Evolutionary conservation across 176 grass and related monocot genomes (phyloP).

Genomic region (Rhipidocladum racemiflorum): DNA sequence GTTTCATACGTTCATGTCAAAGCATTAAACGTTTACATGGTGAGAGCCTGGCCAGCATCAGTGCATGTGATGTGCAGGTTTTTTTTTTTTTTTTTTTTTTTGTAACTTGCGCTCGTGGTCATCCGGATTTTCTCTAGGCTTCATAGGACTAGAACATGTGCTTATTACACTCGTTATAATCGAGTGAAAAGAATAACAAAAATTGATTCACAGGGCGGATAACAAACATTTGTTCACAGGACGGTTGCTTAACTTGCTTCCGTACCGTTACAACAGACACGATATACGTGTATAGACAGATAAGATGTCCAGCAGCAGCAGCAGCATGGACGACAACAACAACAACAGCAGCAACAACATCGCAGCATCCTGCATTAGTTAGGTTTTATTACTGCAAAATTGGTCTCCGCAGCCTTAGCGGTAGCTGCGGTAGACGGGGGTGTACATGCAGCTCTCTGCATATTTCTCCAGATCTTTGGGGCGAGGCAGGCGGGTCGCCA

Average conservation of each 20-base stretch:
- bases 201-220: neutral
- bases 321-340: neutral
- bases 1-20: neutral
- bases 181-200: constrained; percentile 8
- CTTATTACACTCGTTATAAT: neutral
- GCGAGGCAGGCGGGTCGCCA: constrained; percentile 75
- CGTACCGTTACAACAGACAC: constrained; percentile 31
- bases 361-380: constrained; percentile 24
- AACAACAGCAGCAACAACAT: constrained; percentile 14
- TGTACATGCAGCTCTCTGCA: constrained; percentile 95
- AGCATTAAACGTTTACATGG: too few relatives aligned
- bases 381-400: constrained; percentile 55
- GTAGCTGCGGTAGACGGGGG: constrained; percentile 75
- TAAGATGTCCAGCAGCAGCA: neutral
- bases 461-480: constrained; percentile 72
- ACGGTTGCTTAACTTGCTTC: constrained; percentile 3
- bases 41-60: neutral
- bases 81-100: neutral
- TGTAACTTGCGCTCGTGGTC: neutral
- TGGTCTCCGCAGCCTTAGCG: constrained; percentile 42
- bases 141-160: neutral
- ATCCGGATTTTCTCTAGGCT: neutral
- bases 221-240: neutral
- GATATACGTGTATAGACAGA: constrained; percentile 19
- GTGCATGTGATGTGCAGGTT: neutral